Conservation (phyloP, 2,329 filamentous ascomycete species). For the Trichoderma aggressivum region DNA sequence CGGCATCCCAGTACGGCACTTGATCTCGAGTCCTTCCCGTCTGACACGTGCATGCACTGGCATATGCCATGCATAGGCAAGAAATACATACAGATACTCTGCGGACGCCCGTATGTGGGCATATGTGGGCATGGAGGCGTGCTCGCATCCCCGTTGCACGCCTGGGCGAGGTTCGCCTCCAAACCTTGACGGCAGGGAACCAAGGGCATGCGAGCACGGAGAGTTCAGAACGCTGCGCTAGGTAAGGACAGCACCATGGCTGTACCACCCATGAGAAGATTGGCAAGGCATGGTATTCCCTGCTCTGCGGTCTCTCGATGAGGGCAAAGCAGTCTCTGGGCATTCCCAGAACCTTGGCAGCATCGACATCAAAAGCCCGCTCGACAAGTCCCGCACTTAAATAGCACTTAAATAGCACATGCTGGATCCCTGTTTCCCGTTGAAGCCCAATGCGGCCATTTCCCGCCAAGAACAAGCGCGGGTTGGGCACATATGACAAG, state of each 20-base stretch:
- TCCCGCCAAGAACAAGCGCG: neutral
- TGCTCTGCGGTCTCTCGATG: neutral
- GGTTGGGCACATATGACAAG: constrained; percentile 15
- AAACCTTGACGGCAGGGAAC: neutral
- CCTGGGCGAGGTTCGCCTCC: neutral
- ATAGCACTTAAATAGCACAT: too few relatives aligned
- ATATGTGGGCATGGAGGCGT: neutral
- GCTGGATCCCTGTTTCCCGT: constrained; percentile 3
- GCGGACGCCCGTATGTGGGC: neutral
- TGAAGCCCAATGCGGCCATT: constrained; percentile 14
- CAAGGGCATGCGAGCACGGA: neutral
- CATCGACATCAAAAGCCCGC: neutral
- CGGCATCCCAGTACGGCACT: neutral
- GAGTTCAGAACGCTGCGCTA: neutral
- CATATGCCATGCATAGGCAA: constrained; percentile 13
- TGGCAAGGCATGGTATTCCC: neutral
- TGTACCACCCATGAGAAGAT: neutral
- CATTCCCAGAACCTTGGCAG: neutral
- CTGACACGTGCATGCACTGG: constrained; percentile 12
- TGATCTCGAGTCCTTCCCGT: neutral
- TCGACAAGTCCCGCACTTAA: neutral
- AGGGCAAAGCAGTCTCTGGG: neutral
- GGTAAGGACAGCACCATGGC: neutral
- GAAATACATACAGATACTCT: constrained; percentile 1
- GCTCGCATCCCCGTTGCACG: neutral